These are phyloP conservation scores for Sporothrix luriei DNA, from an alignment of 2,329 filamentous ascomycete genomes.

Conservation along the genomic window DNA sequence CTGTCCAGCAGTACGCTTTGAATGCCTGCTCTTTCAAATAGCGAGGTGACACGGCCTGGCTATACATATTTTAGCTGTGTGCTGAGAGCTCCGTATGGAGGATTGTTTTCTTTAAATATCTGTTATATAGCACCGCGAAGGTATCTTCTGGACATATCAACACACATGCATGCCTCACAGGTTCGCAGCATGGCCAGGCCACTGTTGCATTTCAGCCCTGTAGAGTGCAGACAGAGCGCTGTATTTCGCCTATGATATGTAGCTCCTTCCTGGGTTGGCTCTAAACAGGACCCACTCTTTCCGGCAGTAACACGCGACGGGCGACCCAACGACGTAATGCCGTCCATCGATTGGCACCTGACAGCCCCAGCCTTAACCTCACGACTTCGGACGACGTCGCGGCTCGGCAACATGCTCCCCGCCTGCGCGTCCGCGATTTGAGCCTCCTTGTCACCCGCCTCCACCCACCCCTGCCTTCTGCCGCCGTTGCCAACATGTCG, in stretches of 20 bases:
- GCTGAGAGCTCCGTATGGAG: too few species aligned
- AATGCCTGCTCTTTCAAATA: neutral
- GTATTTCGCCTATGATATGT: conserved; percentile 2
- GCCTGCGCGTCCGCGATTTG: neutral
- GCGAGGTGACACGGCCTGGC: neutral
- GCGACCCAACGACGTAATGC: conserved; percentile 22
- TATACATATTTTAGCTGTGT: too few species aligned
- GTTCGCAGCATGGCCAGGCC: neutral
- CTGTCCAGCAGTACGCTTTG: too few species aligned
- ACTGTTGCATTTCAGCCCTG: neutral
- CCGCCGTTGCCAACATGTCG: neutral
- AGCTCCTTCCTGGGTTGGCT: conserved; percentile 13
- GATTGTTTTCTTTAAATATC: too few species aligned
- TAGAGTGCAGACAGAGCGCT: neutral
- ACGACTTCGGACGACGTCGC: neutral
- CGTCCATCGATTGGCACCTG: conserved; percentile 4
- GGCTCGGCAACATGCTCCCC: neutral
- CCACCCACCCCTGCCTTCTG: neutral
- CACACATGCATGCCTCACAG: neutral
- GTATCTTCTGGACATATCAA: neutral
- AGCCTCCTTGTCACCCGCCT: neutral
- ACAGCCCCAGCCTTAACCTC: neutral
- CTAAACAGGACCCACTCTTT: conserved; percentile 22
- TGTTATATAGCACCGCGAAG: too few species aligned
- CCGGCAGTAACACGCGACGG: conserved; percentile 20